phyloP scores from a whole-genome alignment of 305 asterid genomes.

The Rubia balearica region DNA sequence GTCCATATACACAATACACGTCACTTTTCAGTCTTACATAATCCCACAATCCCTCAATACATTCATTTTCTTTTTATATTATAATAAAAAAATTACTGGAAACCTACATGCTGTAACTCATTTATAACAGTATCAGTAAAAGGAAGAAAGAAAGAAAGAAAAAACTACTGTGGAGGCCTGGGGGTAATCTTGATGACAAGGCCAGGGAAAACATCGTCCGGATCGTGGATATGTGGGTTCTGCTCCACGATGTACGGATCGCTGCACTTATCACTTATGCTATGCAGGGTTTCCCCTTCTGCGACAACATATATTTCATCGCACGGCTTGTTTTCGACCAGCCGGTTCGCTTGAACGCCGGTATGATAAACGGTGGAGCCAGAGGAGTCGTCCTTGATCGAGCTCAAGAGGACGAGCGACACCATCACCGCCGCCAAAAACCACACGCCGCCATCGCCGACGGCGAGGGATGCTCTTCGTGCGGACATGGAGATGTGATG shows the following conservation, averaged over 20 bases:
- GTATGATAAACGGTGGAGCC: conserved; percentile 12
- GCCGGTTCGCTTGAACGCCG: conserved; percentile 21
- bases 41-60: neutral
- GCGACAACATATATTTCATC: conserved; percentile 62
- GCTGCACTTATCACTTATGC: conserved; percentile 64
- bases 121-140: too few relatives aligned
- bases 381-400: conserved; percentile 20
- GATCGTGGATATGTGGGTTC: conserved; percentile 76
- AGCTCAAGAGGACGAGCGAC: conserved; percentile 37
- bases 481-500: conserved; percentile 10
- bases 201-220: conserved; percentile 79
- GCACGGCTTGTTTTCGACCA: conserved; percentile 30
- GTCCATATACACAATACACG: neutral
- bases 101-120: too few relatives aligned
- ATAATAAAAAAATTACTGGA: too few relatives aligned
- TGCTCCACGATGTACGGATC: conserved; percentile 64
- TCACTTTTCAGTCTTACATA: neutral
- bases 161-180: conserved; percentile 10
- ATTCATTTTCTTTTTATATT: neutral
- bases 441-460: conserved; percentile 48
- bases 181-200: conserved; percentile 58
- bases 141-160: neutral
- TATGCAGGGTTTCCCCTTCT: conserved; percentile 73
- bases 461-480: conserved; percentile 18
- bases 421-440: conserved; percentile 38